Evolutionary conservation across 306 rosid genomes (phyloP).

Genomic region (Hippophae tibetana): DNA sequence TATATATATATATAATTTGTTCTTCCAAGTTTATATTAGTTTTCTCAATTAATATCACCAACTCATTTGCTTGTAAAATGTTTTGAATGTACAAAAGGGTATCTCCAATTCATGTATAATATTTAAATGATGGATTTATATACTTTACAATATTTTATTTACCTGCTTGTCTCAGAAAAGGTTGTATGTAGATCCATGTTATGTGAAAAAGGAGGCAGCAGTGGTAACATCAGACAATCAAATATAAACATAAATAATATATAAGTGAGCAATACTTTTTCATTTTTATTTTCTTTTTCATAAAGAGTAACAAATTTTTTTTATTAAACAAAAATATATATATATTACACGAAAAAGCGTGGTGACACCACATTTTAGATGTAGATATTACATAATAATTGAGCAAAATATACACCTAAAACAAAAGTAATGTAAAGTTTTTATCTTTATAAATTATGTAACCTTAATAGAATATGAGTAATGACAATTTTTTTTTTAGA

Average conservation of each 20-base stretch:
- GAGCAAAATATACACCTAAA: no score
- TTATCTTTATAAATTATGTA: no score
- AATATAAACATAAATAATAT: neutral
- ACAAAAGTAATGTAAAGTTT: no score
- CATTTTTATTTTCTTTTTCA: no score
- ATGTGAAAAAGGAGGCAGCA: constrained; percentile 36
- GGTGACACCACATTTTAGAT: no score
- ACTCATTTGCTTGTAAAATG: constrained; percentile 16
- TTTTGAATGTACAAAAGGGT: constrained; percentile 18
- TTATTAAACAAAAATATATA: no score
- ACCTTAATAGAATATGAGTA: no score
- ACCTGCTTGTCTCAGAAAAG: constrained; percentile 23
- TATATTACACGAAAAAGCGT: no score
- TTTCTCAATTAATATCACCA: constrained; percentile 8
- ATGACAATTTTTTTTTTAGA: no score
- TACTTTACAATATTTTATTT: constrained; percentile 22
- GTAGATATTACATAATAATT: no score
- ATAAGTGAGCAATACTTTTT: neutral
- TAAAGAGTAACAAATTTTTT: no score
- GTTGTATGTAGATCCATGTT: constrained; percentile 19
- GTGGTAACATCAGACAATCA: neutral
- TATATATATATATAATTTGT: constrained; percentile 8
- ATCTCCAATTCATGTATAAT: constrained; percentile 4
- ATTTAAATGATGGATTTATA: constrained; percentile 5
- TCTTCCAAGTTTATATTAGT: constrained; percentile 1